Conservation (phyloP, 768 basidiomycete genomes). For the Hericium alpestre region DNA sequence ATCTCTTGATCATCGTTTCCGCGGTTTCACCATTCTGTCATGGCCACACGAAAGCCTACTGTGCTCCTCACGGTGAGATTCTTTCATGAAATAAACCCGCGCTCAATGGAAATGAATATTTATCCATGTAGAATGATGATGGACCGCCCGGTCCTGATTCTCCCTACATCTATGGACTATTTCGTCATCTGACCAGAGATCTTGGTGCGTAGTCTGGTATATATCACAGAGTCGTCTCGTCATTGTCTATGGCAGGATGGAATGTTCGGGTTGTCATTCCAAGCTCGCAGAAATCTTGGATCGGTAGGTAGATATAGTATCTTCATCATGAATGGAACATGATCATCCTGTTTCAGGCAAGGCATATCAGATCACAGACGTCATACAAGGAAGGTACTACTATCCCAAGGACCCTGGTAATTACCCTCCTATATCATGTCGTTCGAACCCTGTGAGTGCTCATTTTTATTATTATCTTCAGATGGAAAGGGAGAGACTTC, state of each 20-base stretch:
- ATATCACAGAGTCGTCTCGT: constrained; percentile 1
- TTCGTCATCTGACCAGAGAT: constrained; percentile 43
- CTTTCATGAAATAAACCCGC: no score
- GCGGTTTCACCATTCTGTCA: no score
- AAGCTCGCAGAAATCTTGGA: constrained; percentile 80
- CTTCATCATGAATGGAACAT: not conserved
- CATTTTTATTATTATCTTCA: constrained; percentile 6
- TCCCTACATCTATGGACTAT: constrained; percentile 67
- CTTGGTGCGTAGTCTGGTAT: constrained; percentile 38
- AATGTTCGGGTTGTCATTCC: constrained; percentile 74
- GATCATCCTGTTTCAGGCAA: constrained; percentile 40
- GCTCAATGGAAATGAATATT: no score
- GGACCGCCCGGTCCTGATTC: constrained; percentile 68
- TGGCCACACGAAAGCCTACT: no score
- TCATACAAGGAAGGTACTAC: constrained; percentile 61
- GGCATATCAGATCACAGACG: constrained; percentile 70
- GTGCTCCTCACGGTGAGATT: no score
- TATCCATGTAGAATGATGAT: constrained; percentile 58
- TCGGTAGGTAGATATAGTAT: constrained; percentile 37
- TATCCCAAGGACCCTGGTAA: constrained; percentile 56
- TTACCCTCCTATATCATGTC: not conserved
- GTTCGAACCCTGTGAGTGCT: not conserved
- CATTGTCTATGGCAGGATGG: constrained; percentile 40
- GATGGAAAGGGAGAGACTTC: constrained; percentile 67
- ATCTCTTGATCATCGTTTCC: no score